Percentiles rank a stretch among this genome's conserved stretches.
These are phyloP conservation scores for Collybiopsis luxurians DNA, from an alignment of 768 basidiomycete genomes.

Conservation along the genomic window DNA sequence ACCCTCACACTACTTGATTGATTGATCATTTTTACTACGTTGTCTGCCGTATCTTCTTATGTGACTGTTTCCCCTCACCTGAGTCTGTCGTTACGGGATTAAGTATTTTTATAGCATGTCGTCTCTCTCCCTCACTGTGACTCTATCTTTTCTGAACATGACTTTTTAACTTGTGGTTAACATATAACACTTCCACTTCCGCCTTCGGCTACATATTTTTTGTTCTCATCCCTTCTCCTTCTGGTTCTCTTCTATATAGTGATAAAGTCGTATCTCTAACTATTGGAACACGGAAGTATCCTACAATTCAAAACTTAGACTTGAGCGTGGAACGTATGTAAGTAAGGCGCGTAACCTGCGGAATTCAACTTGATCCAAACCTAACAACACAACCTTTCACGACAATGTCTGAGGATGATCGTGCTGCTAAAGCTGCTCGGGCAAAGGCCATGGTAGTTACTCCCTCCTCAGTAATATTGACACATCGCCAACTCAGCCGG, in stretches of 20 bases:
- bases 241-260: constrained; percentile 46
- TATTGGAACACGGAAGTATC: constrained; percentile 10
- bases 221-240: constrained; percentile 32
- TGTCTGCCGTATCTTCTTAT: constrained; percentile 21
- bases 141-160: constrained; percentile 13
- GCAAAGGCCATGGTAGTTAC: constrained; percentile 72
- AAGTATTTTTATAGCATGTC: constrained; percentile 24
- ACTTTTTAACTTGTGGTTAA: constrained; percentile 31
- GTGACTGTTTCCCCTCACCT: constrained; percentile 41
- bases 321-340: too few species aligned
- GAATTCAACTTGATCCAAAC: too few species aligned
- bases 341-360: too few species aligned
- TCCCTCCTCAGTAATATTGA: constrained; percentile 3
- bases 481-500: constrained; percentile 2
- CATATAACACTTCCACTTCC: constrained; percentile 33
- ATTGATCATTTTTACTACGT: constrained; percentile 18
- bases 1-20: constrained; percentile 14
- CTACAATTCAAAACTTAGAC: too few species aligned
- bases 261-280: constrained; percentile 35
- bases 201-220: constrained; percentile 27
- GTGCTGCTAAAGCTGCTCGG: constrained; percentile 78
- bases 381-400: neutral
- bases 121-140: constrained; percentile 10
- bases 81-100: constrained; percentile 62
- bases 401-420: constrained; percentile 69